Conservation (phyloP, 73 alveolate genomes). For the Uronychia setigera region DNA sequence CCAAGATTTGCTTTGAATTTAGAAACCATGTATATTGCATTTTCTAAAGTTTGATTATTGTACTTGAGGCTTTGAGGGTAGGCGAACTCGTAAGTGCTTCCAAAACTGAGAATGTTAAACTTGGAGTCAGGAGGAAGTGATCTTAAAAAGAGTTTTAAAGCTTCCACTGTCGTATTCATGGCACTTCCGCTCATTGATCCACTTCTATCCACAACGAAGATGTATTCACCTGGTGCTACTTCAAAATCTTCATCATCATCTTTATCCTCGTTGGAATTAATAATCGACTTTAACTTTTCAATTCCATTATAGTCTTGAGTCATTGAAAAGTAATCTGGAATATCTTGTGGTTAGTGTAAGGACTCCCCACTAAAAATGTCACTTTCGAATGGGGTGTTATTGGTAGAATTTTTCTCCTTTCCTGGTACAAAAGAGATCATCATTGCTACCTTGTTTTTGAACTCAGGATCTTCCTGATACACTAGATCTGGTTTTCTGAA, state of each 20-base stretch:
- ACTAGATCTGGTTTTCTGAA: conserved; percentile 17
- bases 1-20: conserved; percentile 41
- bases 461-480: neutral
- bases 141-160: conserved; percentile 51
- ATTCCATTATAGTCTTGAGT: neutral
- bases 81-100: neutral
- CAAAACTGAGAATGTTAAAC: conserved; percentile 31
- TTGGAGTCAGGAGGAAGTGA: conserved; percentile 42
- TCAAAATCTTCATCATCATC: neutral
- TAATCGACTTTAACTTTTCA: too few species aligned
- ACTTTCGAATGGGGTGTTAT: neutral
- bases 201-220: conserved; percentile 55
- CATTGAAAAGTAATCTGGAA: neutral
- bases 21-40: conserved; percentile 20
- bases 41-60: conserved; percentile 20
- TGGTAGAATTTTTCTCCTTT: neutral
- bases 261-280: neutral
- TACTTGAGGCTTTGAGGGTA: conserved; percentile 5
- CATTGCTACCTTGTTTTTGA: conserved; percentile 2
- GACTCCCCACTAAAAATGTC: neutral
- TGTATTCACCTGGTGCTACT: neutral
- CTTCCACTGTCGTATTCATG: conserved; percentile 51
- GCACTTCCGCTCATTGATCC: conserved; percentile 51
- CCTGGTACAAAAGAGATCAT: conserved; percentile 32
- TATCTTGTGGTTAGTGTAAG: neutral